These are phyloP conservation scores for Magnolia sinica DNA, from an alignment of 164 flowering plant species.

Conservation along the genomic window DNA sequence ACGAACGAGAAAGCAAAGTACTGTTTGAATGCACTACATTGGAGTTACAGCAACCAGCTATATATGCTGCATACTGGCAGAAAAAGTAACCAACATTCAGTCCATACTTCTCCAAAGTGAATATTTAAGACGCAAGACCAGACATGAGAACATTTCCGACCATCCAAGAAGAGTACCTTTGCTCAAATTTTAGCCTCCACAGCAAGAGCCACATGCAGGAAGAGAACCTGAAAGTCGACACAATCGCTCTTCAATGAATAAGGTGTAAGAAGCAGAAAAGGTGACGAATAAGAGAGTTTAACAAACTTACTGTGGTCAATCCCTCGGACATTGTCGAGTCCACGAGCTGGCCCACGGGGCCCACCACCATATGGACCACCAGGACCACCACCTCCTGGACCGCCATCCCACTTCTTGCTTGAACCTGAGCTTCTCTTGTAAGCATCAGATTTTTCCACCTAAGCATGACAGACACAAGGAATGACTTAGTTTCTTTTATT, in stretches of 20 bases:
- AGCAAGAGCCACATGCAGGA: constrained; percentile 98
- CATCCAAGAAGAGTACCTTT: not conserved
- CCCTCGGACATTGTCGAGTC: constrained; percentile 86
- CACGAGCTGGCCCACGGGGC: constrained; percentile 76
- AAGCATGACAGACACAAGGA: constrained; percentile 4
- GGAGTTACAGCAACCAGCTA: too few species aligned
- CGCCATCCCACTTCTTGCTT: constrained; percentile 94
- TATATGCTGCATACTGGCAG: not conserved
- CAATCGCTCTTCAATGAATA: not conserved
- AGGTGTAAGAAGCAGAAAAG: not conserved
- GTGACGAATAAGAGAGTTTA: not conserved
- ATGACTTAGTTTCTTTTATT: not conserved
- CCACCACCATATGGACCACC: constrained; percentile 95
- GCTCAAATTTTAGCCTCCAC: constrained; percentile 45
- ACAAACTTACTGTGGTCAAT: constrained; percentile 75
- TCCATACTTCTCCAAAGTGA: not conserved
- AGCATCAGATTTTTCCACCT: constrained; percentile 96
- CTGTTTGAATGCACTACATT: too few species aligned
- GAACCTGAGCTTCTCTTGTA: constrained; percentile 72
- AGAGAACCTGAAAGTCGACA: constrained; percentile 53
- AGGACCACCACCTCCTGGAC: constrained; percentile 79
- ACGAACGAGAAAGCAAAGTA: too few species aligned
- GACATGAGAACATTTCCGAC: not conserved
- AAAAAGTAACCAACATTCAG: not conserved
- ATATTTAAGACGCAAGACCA: not conserved